Evolutionary conservation across 2,329 filamentous ascomycete species (phyloP).

Genomic region (Magnaporthales sp.): DNA sequence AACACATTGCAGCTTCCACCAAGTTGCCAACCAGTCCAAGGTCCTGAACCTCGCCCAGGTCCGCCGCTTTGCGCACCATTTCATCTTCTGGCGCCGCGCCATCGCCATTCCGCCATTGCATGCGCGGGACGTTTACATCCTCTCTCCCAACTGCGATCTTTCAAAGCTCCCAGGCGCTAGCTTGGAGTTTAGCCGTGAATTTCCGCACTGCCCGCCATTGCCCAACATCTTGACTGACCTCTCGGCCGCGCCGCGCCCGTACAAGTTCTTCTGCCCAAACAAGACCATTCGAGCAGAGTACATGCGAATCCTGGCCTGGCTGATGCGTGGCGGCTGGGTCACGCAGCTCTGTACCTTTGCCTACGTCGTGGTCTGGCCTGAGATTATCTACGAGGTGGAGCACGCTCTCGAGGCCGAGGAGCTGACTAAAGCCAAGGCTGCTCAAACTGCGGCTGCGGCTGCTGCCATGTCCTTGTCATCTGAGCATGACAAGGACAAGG

Average conservation of each 20-base stretch:
- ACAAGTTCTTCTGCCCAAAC: conserved; percentile 75
- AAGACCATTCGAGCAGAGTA: conserved; percentile 83
- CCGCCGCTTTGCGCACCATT: conserved; percentile 79
- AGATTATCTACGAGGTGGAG: conserved; percentile 75
- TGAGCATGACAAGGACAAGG: not conserved
- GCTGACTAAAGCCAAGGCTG: conserved; percentile 27
- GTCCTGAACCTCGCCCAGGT: conserved; percentile 73
- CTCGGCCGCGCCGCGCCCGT: conserved; percentile 72
- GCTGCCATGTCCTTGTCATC: not conserved
- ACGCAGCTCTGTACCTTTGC: conserved; percentile 88
- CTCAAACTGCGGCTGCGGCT: conserved; percentile 10
- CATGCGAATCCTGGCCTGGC: conserved; percentile 85
- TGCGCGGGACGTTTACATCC: conserved; percentile 80
- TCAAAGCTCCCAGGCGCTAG: conserved; percentile 60
- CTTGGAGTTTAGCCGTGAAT: conserved; percentile 64
- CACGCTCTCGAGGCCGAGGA: conserved; percentile 61
- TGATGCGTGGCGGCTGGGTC: conserved; percentile 88
- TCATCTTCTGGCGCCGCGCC: conserved; percentile 92
- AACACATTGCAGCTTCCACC: conserved; percentile 38
- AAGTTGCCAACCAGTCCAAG: conserved; percentile 58
- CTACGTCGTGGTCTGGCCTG: conserved; percentile 75
- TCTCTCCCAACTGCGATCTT: conserved; percentile 83
- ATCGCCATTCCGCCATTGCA: conserved; percentile 87
- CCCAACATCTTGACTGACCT: conserved; percentile 82
- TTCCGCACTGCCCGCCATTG: conserved; percentile 74